Percentiles rank a stretch among this genome's conserved stretches.
These are phyloP conservation scores for Nakaseomyces uthaithaninus DNA, from an alignment of 1,139 yeast species.

Conservation along the genomic window DNA sequence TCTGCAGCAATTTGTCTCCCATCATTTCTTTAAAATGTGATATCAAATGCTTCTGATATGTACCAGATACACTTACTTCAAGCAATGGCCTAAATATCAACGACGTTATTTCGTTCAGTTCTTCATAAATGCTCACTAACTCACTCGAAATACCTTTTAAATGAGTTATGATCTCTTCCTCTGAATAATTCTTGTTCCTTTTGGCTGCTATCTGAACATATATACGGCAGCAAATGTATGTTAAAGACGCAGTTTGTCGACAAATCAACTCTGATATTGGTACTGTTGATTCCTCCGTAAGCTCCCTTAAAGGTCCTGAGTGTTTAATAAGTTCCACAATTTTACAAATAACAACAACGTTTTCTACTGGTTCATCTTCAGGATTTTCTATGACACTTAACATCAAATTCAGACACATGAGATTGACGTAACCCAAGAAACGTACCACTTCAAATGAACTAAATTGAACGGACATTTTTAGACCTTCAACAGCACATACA, in stretches of 20 bases:
- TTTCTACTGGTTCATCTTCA: slow-evolving; percentile 1
- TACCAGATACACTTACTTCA: not conserved
- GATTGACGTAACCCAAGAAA: not conserved
- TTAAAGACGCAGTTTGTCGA: slow-evolving; percentile 1
- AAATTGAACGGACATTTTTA: slow-evolving; percentile 3
- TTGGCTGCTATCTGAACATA: slow-evolving; percentile 6
- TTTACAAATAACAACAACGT: not conserved
- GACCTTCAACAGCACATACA: slow-evolving; percentile 4
- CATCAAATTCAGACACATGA: not conserved
- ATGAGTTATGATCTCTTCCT: not conserved
- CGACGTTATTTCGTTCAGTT: slow-evolving; percentile 1
- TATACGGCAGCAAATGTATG: slow-evolving; percentile 10
- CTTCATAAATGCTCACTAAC: not conserved
- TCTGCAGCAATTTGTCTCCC: slow-evolving; percentile 1
- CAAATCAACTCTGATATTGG: slow-evolving; percentile 1
- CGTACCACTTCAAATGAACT: not conserved
- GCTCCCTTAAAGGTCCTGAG: not conserved
- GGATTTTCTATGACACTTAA: slow-evolving; percentile 3
- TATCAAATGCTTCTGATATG: slow-evolving; percentile 1
- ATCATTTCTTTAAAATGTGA: slow-evolving; percentile 4
- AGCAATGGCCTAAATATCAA: slow-evolving; percentile 2
- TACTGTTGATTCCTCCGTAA: not conserved
- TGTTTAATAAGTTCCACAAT: not conserved
- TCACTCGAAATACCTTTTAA: not conserved
- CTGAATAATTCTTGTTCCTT: not conserved